Evolutionary conservation across 257 asterid genomes (phyloP).

Genomic region (Parsonsia alboflavescens): DNA sequence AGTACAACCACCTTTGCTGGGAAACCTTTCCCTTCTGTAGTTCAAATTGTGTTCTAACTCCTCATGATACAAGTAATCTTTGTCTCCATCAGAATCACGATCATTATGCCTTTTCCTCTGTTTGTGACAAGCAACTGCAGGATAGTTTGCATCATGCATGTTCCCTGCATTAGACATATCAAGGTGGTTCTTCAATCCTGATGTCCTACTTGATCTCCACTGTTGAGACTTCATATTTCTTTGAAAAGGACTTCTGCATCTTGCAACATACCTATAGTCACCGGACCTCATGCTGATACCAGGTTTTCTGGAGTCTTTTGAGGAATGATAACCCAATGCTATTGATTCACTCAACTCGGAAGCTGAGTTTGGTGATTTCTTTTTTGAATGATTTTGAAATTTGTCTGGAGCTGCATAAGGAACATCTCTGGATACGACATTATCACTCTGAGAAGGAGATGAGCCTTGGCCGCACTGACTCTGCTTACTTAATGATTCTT

Average conservation of each 20-base stretch:
- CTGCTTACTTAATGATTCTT: constrained; percentile 30
- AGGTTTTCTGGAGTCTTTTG: constrained; percentile 21
- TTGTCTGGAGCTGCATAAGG: constrained; percentile 18
- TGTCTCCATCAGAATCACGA: constrained; percentile 21
- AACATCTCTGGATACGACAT: constrained; percentile 18
- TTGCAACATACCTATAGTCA: constrained; percentile 19
- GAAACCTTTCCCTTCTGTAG: constrained; percentile 21
- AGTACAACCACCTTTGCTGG: constrained; percentile 20
- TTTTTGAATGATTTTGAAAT: constrained; percentile 18
- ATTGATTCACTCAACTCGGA: constrained; percentile 19
- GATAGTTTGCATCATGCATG: constrained; percentile 20
- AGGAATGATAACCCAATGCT: constrained; percentile 20
- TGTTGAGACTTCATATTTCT: constrained; percentile 20
- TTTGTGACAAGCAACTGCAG: constrained; percentile 20
- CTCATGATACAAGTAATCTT: constrained; percentile 17
- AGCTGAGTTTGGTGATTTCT: constrained; percentile 17
- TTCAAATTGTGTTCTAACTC: constrained; percentile 17
- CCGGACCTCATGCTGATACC: constrained; percentile 17
- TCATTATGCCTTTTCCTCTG: constrained; percentile 17
- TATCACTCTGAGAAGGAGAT: constrained; percentile 31
- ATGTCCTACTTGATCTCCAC: constrained; percentile 22
- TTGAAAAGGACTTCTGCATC: constrained; percentile 23
- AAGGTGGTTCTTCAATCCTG: constrained; percentile 19
- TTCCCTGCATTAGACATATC: constrained; percentile 24
- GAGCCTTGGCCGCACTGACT: constrained; percentile 26